Base-by-base conservation (phyloP, 2,329 filamentous ascomycete species). In the Sporothrix inflata region DNA sequence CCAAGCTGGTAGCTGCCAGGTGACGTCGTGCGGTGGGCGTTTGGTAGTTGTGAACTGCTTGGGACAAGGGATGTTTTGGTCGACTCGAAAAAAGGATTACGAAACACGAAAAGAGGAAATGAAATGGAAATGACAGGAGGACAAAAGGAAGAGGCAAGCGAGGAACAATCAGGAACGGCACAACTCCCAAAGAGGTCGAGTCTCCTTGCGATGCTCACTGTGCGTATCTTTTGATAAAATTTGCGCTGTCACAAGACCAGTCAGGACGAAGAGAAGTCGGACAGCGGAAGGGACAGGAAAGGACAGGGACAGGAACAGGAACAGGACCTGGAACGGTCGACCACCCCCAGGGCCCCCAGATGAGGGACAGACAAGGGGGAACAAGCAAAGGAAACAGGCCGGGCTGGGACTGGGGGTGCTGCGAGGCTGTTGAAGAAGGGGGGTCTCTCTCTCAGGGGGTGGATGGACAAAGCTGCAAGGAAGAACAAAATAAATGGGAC, bases 241-340 rank as follows among this genome's bases (percentile, higher is more conserved):
- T 60, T 60, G 51, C 30, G 16, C 21, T 51, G 67, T 69, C 67
- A 69, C 67, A 69, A 69, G 67, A 60, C 47, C 51, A 69, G 30
- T 24, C 38, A 60, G 67, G 67, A 60, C 67, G 67, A 69, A 69
- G 67, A 69, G 67, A 69, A 69, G 67, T 30, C 67, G 67, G 67
- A 40, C 45, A 51, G 42, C 45, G 65, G 45, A 16, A 67, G 27
- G 45, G 45, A 47, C 27, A 51, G 65, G 63, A 66, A n/a, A 67
- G 40, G 45, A 67, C 19, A 38, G 30, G 30, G 12, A 30, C 40
- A 67, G 21, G 63, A 47, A 51, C 45, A 34, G 30, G 63, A 49
- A 40, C 45, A 34, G 42, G 63, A 21, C 38, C 60, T 65, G 60
- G 60, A 45, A 45, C 38, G 38, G 38, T 16, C 38, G 38, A 42